Evolutionary conservation across 208 protist species (phyloP), one percentile per base, ranked within the genome.

Genomic region (Leishmania aethiopica): DNA sequence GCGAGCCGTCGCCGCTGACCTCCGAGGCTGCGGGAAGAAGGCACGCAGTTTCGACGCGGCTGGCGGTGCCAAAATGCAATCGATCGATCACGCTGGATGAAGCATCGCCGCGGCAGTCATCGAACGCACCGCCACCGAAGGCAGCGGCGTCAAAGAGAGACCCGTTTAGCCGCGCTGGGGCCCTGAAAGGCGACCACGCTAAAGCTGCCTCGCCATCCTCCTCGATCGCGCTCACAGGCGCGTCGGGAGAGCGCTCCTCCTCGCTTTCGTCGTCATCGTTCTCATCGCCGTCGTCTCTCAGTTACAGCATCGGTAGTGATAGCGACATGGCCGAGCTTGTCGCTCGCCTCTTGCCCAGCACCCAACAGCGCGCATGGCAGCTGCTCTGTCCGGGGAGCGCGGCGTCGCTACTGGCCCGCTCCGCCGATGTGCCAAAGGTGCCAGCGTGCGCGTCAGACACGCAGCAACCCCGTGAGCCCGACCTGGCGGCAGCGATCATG

Each of bases 291-390:
- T 57, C 45, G 22, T 40, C 32, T 45, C 45, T 40, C 60, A 73
- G 49, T 19, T 19, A 25, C 45, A 69, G 55, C 77, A 78, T 47
- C 42, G 59, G 55, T 37, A 74, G 10, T 37, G 70, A 51, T 17
- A 79, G 74, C 59, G 83, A 80, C 78, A 64, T 83, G 40, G 60
- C 53, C 28, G 78, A 51, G 64, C 78, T 83, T 2, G 79, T 75
- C 3, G n/a, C 72, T 15, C 66, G 71, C 19, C 74, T 83, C 13
- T 86, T 75, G 19, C 78, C 69, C 19, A 7, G 28, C 10, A 45
- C 62, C 7, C 53, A n/a, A 70, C 71, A 79, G 28, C 53, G 57
- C 19, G 76, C 55, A 47, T 79, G 37, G 40, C 57, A 51, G 55
- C 8, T 37, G 22, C 25, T 53, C 55, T 8, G 76, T 17, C 70